Evolutionary conservation across 768 basidiomycete genomes (phyloP).

Genomic region (Kwoniella dendrophila): DNA sequence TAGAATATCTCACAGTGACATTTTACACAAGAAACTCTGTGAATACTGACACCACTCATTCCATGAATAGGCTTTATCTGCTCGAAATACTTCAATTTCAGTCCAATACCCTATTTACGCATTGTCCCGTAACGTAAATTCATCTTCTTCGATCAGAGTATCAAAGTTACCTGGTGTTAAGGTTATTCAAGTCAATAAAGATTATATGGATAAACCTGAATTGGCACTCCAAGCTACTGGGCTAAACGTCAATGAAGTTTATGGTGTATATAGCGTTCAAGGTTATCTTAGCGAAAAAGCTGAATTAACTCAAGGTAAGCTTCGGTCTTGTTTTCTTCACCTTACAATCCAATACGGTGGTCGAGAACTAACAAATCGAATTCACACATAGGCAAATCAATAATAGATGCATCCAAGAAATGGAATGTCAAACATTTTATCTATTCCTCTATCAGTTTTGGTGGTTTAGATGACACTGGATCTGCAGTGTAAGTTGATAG

Average conservation of each 20-base stretch:
- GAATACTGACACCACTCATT: not conserved
- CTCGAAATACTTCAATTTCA: not conserved
- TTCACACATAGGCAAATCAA: constrained; percentile 22
- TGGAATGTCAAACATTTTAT: constrained; percentile 32
- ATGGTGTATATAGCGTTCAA: constrained; percentile 33
- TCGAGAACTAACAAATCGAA: too few relatives aligned
- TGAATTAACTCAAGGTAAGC: constrained; percentile 32
- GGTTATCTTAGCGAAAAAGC: constrained; percentile 28
- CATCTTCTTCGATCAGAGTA: constrained; percentile 17
- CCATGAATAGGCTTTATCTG: not conserved
- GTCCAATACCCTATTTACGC: constrained; percentile 24
- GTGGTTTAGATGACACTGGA: constrained; percentile 17
- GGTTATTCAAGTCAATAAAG: constrained; percentile 22
- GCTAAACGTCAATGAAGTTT: constrained; percentile 17
- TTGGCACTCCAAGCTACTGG: constrained; percentile 19
- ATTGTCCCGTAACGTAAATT: constrained; percentile 19
- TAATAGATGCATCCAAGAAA: constrained; percentile 26
- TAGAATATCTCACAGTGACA: not conserved
- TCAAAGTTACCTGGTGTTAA: constrained; percentile 28
- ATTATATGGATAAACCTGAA: constrained; percentile 34
- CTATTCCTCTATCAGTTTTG: constrained; percentile 32
- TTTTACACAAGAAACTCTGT: not conserved
- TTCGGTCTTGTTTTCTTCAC: too few relatives aligned
- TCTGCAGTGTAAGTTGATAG: constrained; percentile 11
- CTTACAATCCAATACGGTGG: too few relatives aligned